Evolutionary conservation across 2,329 filamentous ascomycete genomes (phyloP).

Genomic region (Ophiocordyceps unilateralis): DNA sequence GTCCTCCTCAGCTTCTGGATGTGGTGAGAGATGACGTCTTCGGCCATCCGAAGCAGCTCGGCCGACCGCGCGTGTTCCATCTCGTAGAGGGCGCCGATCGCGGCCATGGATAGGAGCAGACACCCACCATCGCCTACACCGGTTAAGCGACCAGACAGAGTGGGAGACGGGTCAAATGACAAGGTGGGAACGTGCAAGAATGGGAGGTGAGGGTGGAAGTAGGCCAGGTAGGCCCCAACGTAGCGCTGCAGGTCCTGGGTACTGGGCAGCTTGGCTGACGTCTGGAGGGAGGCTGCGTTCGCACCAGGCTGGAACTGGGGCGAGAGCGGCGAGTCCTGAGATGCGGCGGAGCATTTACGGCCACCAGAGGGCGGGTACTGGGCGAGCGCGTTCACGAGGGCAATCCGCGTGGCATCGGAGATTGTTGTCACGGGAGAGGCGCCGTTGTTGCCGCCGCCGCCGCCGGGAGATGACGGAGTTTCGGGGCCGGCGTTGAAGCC

Average conservation of each 20-base stretch:
- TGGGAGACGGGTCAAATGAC: constrained; percentile 67
- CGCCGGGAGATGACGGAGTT: constrained; percentile 54
- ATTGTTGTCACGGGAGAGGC: constrained; percentile 45
- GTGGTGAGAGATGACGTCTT: constrained; percentile 88
- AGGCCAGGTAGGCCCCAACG: constrained; percentile 75
- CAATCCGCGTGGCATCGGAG: constrained; percentile 44
- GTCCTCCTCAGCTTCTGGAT: constrained; percentile 80
- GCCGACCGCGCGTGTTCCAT: constrained; percentile 63
- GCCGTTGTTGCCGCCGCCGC: constrained; percentile 44
- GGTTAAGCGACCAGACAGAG: constrained; percentile 42
- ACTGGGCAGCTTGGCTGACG: constrained; percentile 50
- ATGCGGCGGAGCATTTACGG: constrained; percentile 47
- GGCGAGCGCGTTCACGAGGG: constrained; percentile 41
- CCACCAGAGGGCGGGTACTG: constrained; percentile 37
- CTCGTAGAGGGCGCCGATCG: constrained; percentile 73
- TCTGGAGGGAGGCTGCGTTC: constrained; percentile 32
- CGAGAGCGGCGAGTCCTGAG: constrained; percentile 35
- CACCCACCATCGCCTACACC: constrained; percentile 67
- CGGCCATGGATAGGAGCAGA: constrained; percentile 65
- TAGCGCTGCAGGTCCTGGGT: constrained; percentile 80
- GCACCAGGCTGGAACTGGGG: constrained; percentile 29
- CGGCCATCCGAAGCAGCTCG: constrained; percentile 80
- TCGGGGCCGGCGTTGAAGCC: constrained; percentile 50
- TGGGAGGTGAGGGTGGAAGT: constrained; percentile 88
- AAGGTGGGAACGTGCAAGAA: constrained; percentile 85